phyloP scores from a whole-genome alignment of 805 yeast species.

The Saturnispora diversa region DNA sequence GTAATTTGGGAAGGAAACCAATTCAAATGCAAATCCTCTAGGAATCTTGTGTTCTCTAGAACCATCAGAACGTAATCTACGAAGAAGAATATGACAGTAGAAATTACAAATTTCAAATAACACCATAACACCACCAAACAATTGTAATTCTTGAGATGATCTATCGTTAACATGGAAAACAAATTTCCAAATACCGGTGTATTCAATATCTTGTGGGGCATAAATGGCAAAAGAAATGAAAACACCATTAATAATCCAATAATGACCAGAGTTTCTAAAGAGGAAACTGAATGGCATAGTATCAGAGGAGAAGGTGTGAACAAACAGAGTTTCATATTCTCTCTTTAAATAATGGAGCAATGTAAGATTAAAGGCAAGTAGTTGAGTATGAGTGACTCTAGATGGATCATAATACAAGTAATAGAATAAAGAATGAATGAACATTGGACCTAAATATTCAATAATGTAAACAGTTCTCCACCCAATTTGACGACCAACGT shows the following conservation, averaged over 20 bases:
- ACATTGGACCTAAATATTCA: constrained; percentile 85
- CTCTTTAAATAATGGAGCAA: constrained; percentile 78
- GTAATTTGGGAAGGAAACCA: constrained; percentile 89
- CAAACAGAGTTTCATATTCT: constrained; percentile 76
- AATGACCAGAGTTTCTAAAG: constrained; percentile 84
- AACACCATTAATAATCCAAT: constrained; percentile 83
- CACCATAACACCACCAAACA: constrained; percentile 39
- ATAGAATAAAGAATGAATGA: constrained; percentile 69
- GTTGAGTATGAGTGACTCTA: constrained; percentile 45
- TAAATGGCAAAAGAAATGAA: constrained; percentile 31
- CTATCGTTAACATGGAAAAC: constrained; percentile 41
- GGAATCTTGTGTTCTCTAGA: constrained; percentile 63
- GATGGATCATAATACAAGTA: constrained; percentile 32
- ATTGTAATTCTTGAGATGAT: constrained; percentile 25
- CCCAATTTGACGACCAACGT: constrained; percentile 84
- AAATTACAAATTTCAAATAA: constrained; percentile 67
- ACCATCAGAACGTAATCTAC: constrained; percentile 46
- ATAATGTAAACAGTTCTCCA: constrained; percentile 87
- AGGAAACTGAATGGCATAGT: constrained; percentile 90
- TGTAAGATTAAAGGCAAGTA: constrained; percentile 45
- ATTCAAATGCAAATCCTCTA: constrained; percentile 72
- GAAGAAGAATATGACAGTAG: constrained; percentile 60
- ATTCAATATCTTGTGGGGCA: constrained; percentile 23
- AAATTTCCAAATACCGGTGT: constrained; percentile 22
- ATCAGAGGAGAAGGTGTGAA: constrained; percentile 77